Conservation (phyloP, 1,284 basidiomycete genomes). For the Xerocomus minutiporus region DNA sequence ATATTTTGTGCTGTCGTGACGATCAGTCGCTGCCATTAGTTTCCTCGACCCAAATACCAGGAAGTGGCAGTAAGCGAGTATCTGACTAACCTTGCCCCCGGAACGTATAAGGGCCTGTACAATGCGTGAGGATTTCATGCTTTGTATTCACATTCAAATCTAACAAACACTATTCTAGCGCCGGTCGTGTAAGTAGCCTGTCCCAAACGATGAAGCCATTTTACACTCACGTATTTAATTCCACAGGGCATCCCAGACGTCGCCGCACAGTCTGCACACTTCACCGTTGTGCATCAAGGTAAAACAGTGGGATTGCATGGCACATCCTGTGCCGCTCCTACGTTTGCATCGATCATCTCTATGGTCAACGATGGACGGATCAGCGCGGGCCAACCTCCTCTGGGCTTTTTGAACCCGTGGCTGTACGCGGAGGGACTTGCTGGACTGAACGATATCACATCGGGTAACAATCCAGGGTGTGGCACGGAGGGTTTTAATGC, state of each 20-base stretch:
- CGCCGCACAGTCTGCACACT: conserved; percentile 42
- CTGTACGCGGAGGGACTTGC: conserved; percentile 41
- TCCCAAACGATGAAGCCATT: too few species aligned
- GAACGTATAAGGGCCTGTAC: conserved; percentile 54
- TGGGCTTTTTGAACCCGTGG: conserved; percentile 62
- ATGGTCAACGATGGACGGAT: conserved; percentile 62
- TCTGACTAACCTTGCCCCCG: conserved; percentile 42
- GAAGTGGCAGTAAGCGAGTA: conserved; percentile 26
- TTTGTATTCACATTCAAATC: neutral
- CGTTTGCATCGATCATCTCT: conserved; percentile 47
- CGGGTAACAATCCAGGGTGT: conserved; percentile 54
- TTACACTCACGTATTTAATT: neutral
- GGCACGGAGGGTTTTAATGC: conserved; percentile 50
- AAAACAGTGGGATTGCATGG: conserved; percentile 31
- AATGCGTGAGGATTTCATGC: conserved; percentile 41
- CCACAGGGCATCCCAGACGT: conserved; percentile 56
- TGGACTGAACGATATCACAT: conserved; percentile 48
- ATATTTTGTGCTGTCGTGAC: neutral
- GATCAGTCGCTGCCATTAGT: conserved; percentile 11
- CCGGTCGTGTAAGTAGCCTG: conserved; percentile 34
- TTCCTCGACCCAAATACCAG: conserved; percentile 21
- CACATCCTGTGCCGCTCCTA: conserved; percentile 42
- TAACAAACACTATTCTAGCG: conserved; percentile 10
- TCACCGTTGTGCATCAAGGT: conserved; percentile 15
- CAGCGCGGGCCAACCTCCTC: conserved; percentile 36